phyloP scores from a whole-genome alignment of 1,284 basidiomycete genomes.

The Puccinia triticina region DNA sequence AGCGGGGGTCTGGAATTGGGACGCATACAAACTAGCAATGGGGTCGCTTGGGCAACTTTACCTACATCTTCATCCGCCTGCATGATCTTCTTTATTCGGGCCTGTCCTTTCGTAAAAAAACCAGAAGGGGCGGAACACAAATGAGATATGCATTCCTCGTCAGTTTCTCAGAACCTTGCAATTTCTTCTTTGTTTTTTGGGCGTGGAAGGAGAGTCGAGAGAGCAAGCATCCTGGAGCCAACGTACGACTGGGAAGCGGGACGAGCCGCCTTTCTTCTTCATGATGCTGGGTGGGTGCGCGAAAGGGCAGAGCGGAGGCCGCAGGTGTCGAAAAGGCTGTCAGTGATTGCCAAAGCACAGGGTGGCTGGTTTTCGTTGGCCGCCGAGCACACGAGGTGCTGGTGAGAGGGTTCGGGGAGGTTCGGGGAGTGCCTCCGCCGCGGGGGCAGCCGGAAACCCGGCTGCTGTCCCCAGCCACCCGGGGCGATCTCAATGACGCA shows the following conservation, averaged over 20 bases:
- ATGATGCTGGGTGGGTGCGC: no score
- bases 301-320: no score
- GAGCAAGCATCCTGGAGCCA: not conserved
- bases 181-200: not conserved
- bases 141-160: not conserved
- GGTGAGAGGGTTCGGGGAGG: no score
- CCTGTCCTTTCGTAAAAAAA: conserved; percentile 58
- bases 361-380: no score
- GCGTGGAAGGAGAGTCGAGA: not conserved
- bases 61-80: conserved; percentile 99
- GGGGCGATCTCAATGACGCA: no score
- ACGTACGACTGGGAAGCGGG: conserved; percentile 50
- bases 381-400: no score
- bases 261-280: conserved; percentile 50
- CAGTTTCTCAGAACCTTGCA: not conserved
- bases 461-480: no score
- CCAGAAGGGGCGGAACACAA: conserved; percentile 58
- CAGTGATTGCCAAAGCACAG: no score
- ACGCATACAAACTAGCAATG: conserved; percentile 86
- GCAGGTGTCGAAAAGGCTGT: no score
- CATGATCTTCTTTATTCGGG: conserved; percentile 99
- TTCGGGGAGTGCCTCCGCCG: no score
- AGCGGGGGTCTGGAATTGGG: not conserved
- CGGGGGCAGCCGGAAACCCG: no score
- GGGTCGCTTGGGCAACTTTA: conserved; percentile 95